A percentile compares a stretch with the other conserved stretches of the same genome.
These are phyloP conservation scores for Plasmodium blacklocki DNA, from an alignment of 169 alveolate species.

Conservation along the genomic window DNA sequence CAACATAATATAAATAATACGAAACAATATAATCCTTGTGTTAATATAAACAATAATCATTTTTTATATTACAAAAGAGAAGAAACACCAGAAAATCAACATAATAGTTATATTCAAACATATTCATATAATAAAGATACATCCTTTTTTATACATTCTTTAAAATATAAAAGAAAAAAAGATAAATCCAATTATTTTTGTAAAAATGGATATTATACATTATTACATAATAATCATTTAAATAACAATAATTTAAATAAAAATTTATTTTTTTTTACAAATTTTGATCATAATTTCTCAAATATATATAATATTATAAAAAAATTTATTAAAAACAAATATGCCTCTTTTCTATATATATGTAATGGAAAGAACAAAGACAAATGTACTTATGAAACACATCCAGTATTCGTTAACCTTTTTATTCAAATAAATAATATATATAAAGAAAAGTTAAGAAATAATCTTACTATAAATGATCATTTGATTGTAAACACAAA, in stretches of 20 bases:
- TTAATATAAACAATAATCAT: background rate
- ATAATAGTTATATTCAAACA: no score
- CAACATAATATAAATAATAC: background rate
- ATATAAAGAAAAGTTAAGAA: background rate
- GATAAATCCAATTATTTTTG: background rate
- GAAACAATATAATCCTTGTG: background rate
- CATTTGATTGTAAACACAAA: background rate
- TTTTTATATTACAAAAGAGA: background rate
- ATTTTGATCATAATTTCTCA: slow-evolving; percentile 11
- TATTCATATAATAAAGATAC: slow-evolving; percentile 13
- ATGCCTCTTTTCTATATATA: slow-evolving; percentile 25
- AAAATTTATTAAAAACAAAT: slow-evolving; percentile 8
- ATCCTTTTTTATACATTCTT: slow-evolving; percentile 1
- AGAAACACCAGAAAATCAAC: background rate
- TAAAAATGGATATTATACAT: background rate
- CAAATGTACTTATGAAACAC: no score
- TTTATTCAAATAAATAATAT: no score
- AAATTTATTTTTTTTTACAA: slow-evolving; percentile 18
- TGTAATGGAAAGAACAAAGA: background rate
- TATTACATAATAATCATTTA: slow-evolving; percentile 10
- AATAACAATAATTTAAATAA: slow-evolving; percentile 1
- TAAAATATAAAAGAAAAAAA: slow-evolving; percentile 14
- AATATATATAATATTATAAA: slow-evolving; percentile 12
- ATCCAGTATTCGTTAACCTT: no score
- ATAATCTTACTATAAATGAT: slow-evolving; percentile 36